These are phyloP conservation scores for Isoetes engelmannii DNA, from an alignment of 83 land plant genomes.

Conservation along the genomic window DNA sequence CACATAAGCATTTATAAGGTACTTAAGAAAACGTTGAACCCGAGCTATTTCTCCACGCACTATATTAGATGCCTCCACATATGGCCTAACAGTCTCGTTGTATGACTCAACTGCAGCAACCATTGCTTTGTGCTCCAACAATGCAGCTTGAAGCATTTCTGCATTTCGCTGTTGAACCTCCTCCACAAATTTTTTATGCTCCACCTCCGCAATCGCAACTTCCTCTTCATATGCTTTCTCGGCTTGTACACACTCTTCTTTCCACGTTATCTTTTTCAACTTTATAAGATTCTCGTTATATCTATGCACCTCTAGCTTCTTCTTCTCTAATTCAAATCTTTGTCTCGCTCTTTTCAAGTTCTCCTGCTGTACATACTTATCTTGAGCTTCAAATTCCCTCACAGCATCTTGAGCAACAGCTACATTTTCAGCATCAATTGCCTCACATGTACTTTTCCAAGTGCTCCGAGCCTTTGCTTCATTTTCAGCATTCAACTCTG, in stretches of 20 bases:
- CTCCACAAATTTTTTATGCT: conserved; percentile 3
- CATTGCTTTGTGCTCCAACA: conserved; percentile 24
- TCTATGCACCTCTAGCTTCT: conserved; percentile 9
- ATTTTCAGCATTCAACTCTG: conserved; percentile 12
- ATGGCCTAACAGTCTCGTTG: conserved; percentile 25
- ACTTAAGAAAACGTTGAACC: conserved; percentile 17
- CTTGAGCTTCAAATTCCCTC: conserved; percentile 16
- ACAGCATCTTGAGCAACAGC: conserved; percentile 9
- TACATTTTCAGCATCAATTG: conserved; percentile 13
- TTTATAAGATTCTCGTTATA: conserved; percentile 21
- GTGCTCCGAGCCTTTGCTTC: conserved; percentile 16
- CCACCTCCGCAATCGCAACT: conserved; percentile 6
- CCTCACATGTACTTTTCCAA: conserved; percentile 21
- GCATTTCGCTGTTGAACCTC: conserved; percentile 11
- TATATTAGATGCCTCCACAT: conserved; percentile 25
- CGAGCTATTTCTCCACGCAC: conserved; percentile 21
- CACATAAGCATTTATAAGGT: conserved; percentile 5
- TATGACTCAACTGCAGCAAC: conserved; percentile 26
- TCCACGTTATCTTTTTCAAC: conserved; percentile 23
- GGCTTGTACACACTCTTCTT: conserved; percentile 6
- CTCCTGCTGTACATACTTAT: conserved; percentile 9
- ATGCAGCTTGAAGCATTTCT: conserved; percentile 13
- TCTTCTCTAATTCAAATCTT: neutral
- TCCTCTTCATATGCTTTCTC: conserved; percentile 22
- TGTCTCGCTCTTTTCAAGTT: conserved; percentile 14